Base-by-base conservation (phyloP, 73 alveolate genomes). In the Paramecium sonneborni region DNA sequence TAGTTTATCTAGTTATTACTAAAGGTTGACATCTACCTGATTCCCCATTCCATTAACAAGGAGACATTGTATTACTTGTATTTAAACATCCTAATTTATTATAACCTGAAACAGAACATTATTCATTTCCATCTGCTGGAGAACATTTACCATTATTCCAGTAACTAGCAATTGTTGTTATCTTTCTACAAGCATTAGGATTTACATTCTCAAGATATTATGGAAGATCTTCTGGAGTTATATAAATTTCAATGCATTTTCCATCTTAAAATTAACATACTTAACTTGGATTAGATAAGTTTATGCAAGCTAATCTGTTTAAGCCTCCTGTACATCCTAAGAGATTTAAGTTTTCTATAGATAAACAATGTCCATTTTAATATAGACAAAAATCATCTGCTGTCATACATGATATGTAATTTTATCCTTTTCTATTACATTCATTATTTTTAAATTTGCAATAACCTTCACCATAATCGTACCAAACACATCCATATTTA, bases 1-100 rank as follows among this genome's bases (percentile, higher is more conserved):
- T 14, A 3, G 70, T 34, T 5, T 32, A 44, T 7, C 48, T 43
- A 5, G 90, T 18, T 20, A 79, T 34, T 0, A 26, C 21, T 24
- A 41, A 41, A 6, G 44, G 8, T 21, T 39, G n/a, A 46, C 90
- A 79, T 7, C 28, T 21, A 12, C 90, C 90, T 79, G 76, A 43
- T n/a, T 23, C 26, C 7, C 44, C 76, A 79, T 46, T 44, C 90
- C 90, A 79, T 37, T 23, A 10, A 41, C 90, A 79, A 24, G 90
- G 76, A 6, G 39, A 12, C 2, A 79, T 8, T 30, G 90, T 79
- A 44, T 79, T 43, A 4, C 35, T 0, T 14, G 90, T 79, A 38
- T 21, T 34, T 23, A 79, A 37, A 46, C 90, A 79, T 26, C 76
- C 90, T 20, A 79, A 9, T 26, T 79, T 79, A 44, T 79, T 79